phyloP scores from a whole-genome alignment of 1,284 basidiomycete species.

The Cryptococcus sp. region DNA sequence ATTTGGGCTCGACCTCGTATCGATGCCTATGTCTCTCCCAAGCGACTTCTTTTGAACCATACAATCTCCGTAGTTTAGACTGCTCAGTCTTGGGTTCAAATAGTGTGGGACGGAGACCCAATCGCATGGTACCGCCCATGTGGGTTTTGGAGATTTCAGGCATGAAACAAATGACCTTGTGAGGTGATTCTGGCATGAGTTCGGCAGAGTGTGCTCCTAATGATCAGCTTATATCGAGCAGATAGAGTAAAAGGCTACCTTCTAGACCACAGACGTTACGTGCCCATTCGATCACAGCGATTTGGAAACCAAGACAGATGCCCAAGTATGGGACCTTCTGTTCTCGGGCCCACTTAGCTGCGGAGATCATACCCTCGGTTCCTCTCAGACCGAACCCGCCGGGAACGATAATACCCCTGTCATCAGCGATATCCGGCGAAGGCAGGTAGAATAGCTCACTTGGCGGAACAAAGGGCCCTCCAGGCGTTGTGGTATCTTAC shows the following conservation, averaged over 20 bases:
- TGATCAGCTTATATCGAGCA: background rate
- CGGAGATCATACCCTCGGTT: constrained; percentile 95
- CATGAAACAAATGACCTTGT: constrained; percentile 94
- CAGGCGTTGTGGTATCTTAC: constrained; percentile 95
- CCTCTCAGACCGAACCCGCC: constrained; percentile 93
- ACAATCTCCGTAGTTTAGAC: constrained; percentile 72
- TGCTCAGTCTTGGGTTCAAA: constrained; percentile 63
- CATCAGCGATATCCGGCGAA: constrained; percentile 1
- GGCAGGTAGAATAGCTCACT: constrained; percentile 49
- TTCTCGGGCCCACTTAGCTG: constrained; percentile 94
- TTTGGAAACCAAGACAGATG: constrained; percentile 96
- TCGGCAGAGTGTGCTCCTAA: constrained; percentile 84
- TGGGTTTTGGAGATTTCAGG: constrained; percentile 97
- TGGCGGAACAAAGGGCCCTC: constrained; percentile 84
- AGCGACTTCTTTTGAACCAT: constrained; percentile 75
- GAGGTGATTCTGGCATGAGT: constrained; percentile 58
- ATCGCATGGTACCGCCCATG: constrained; percentile 97
- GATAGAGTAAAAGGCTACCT: constrained; percentile 49
- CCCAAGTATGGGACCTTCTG: constrained; percentile 93
- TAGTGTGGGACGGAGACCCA: constrained; percentile 89
- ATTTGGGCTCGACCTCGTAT: constrained; percentile 93
- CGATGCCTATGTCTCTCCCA: constrained; percentile 98
- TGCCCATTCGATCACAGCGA: constrained; percentile 94
- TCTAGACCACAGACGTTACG: constrained; percentile 73
- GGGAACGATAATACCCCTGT: constrained; percentile 86